Conservation (phyloP, 1,284 basidiomycete genomes). For the Fomes fomentarius region DNA sequence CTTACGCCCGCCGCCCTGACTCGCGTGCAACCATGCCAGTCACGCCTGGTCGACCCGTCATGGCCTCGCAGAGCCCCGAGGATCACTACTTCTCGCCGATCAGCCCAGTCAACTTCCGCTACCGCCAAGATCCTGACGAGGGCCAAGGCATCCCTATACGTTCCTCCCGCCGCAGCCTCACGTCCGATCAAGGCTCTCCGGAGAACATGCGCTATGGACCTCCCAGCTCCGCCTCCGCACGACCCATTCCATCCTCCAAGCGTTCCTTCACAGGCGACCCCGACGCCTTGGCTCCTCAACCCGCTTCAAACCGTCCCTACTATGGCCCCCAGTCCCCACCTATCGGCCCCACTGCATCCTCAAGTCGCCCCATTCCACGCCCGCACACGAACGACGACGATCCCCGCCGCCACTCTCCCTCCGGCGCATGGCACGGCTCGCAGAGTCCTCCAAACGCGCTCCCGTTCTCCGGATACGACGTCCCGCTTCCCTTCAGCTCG, state of each 20-base stretch:
- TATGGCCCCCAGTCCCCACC: conserved; percentile 17
- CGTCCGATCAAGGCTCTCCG: conserved; percentile 28
- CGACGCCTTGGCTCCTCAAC: conserved; percentile 19
- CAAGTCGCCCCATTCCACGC: conserved; percentile 22
- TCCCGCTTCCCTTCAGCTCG: conserved; percentile 11
- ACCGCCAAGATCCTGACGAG: conserved; percentile 20
- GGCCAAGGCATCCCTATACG: conserved; percentile 26
- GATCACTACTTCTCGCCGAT: conserved; percentile 18
- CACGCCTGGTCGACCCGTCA: conserved; percentile 11
- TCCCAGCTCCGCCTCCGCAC: conserved; percentile 15
- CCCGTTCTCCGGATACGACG: conserved; percentile 19
- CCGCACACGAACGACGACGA: conserved; percentile 14
- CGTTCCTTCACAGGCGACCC: conserved; percentile 24
- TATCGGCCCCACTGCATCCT: conserved; percentile 5
- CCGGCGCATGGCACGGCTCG: conserved; percentile 17
- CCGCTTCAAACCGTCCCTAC: conserved; percentile 5
- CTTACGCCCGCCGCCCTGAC: conserved; percentile 21
- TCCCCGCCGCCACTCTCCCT: conserved; percentile 19
- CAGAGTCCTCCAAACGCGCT: conserved; percentile 20
- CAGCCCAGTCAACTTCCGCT: conserved; percentile 9
- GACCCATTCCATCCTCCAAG: conserved; percentile 26
- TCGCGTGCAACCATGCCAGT: conserved; percentile 16
- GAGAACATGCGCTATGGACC: conserved; percentile 25
- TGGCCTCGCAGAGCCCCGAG: conserved; percentile 12
- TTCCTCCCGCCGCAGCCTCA: conserved; percentile 19